A percentile compares a stretch with the other conserved stretches of the same genome.
These are phyloP conservation scores for Stachybotrys chlorohalonatus DNA, from an alignment of 2,329 filamentous ascomycete species.

Conservation along the genomic window DNA sequence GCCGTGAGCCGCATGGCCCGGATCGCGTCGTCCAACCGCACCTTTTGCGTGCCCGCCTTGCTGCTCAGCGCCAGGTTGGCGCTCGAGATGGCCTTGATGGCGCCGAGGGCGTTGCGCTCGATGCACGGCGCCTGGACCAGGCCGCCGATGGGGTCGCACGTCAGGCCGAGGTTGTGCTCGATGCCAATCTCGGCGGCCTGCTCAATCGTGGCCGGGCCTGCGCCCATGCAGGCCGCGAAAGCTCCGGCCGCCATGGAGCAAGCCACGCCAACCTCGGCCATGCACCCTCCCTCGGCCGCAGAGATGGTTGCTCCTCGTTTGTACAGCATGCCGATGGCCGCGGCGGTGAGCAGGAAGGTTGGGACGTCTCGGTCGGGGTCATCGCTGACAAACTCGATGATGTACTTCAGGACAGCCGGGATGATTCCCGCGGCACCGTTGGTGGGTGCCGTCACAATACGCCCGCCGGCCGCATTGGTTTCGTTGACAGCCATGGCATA, in stretches of 20 bases:
- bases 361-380: constrained; percentile 38
- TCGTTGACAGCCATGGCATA: constrained; percentile 44
- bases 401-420: constrained; percentile 40
- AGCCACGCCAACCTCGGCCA: constrained; percentile 44
- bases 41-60: constrained; percentile 36
- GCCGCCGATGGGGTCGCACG: constrained; percentile 41
- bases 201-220: constrained; percentile 38
- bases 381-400: constrained; percentile 39
- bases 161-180: constrained; percentile 41
- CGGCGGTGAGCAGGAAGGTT: constrained; percentile 38
- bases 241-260: constrained; percentile 43
- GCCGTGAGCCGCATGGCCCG: constrained; percentile 40
- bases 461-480: constrained; percentile 41
- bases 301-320: constrained; percentile 44
- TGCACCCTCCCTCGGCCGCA: constrained; percentile 41
- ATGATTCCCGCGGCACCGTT: constrained; percentile 44
- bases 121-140: constrained; percentile 43
- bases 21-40: constrained; percentile 40
- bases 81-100: constrained; percentile 41
- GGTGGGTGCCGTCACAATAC: constrained; percentile 41
- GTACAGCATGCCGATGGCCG: constrained; percentile 43
- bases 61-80: constrained; percentile 38
- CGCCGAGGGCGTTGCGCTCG: constrained; percentile 40
- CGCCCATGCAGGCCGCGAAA: constrained; percentile 42
- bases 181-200: constrained; percentile 44